These are phyloP conservation scores for Pholiota microspora DNA, from an alignment of 768 basidiomycete genomes.

Conservation along the genomic window DNA sequence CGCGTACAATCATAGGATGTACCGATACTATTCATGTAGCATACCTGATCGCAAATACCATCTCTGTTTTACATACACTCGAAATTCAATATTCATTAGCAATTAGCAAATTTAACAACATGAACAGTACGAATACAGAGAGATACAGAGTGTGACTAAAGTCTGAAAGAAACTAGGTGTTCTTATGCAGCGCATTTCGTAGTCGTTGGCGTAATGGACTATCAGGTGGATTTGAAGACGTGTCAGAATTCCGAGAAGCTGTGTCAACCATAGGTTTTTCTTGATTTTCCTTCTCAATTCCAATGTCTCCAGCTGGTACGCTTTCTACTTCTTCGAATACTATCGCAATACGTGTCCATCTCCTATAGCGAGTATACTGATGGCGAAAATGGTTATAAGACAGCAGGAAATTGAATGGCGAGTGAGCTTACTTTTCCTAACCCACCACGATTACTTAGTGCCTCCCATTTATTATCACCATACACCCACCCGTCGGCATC, in stretches of 20 bases:
- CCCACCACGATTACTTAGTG: slow-evolving; percentile 68
- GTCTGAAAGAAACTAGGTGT: background rate
- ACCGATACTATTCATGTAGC: background rate
- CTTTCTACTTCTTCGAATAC: slow-evolving; percentile 70
- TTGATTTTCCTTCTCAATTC: slow-evolving; percentile 19
- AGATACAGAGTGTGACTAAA: background rate
- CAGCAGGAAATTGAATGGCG: background rate
- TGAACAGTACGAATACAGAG: background rate
- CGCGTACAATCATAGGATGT: background rate
- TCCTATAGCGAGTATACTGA: slow-evolving; percentile 80
- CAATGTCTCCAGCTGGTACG: slow-evolving; percentile 38
- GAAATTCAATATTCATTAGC: background rate
- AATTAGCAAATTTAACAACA: background rate
- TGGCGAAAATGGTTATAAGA: slow-evolving; percentile 1
- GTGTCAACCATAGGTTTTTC: background rate
- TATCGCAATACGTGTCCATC: slow-evolving; percentile 85
- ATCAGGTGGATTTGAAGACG: slow-evolving; percentile 19
- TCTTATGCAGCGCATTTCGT: slow-evolving; percentile 25
- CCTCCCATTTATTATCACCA: slow-evolving; percentile 95
- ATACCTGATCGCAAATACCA: background rate
- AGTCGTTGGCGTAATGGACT: slow-evolving; percentile 28
- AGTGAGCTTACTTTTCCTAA: slow-evolving; percentile 68
- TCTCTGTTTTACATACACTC: background rate
- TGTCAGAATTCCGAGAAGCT: slow-evolving; percentile 8
- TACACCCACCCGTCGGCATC: slow-evolving; percentile 93